Evolutionary conservation across 2,329 filamentous ascomycete genomes (phyloP).

Genomic region (Fusarium neocosmosporiellum): DNA sequence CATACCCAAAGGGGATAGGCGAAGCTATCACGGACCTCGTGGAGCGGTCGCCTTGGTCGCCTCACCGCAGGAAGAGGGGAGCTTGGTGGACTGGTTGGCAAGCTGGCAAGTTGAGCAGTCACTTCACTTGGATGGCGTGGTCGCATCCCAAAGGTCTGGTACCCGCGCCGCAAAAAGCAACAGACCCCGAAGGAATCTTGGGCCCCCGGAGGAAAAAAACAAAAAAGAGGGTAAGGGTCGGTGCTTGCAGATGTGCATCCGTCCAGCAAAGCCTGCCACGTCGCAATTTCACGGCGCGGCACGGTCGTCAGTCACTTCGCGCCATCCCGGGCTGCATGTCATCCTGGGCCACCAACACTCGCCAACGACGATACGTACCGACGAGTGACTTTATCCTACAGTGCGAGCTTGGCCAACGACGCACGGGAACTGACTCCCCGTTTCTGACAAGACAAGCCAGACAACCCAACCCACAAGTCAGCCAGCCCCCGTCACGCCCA

Average conservation of each 20-base stretch:
- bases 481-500: slow-evolving; percentile 26
- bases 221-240: slow-evolving; percentile 22
- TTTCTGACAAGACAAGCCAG: slow-evolving; percentile 12
- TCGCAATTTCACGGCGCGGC: slow-evolving; percentile 47
- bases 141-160: slow-evolving; percentile 17
- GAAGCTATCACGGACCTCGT: slow-evolving; percentile 33
- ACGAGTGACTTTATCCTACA: slow-evolving; percentile 34
- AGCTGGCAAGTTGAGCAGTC: slow-evolving; percentile 6
- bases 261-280: slow-evolving; percentile 42
- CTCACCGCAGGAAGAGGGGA: slow-evolving; percentile 5
- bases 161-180: slow-evolving; percentile 4
- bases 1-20: slow-evolving; percentile 37
- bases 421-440: slow-evolving; percentile 21
- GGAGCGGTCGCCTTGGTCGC: slow-evolving; percentile 11
- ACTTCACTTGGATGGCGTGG: slow-evolving; percentile 3
- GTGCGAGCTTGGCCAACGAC: slow-evolving; percentile 20
- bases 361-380: slow-evolving; percentile 5
- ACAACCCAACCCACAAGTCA: slow-evolving; percentile 20
- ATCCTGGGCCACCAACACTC: slow-evolving; percentile 37
- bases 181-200: slow-evolving; percentile 10
- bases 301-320: slow-evolving; percentile 41
- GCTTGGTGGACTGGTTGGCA: background rate
- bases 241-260: slow-evolving; percentile 21
- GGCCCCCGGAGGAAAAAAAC: background rate
- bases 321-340: slow-evolving; percentile 47